Conservation (phyloP, 139 green algal species). For the Yamagishiella unicocca region DNA sequence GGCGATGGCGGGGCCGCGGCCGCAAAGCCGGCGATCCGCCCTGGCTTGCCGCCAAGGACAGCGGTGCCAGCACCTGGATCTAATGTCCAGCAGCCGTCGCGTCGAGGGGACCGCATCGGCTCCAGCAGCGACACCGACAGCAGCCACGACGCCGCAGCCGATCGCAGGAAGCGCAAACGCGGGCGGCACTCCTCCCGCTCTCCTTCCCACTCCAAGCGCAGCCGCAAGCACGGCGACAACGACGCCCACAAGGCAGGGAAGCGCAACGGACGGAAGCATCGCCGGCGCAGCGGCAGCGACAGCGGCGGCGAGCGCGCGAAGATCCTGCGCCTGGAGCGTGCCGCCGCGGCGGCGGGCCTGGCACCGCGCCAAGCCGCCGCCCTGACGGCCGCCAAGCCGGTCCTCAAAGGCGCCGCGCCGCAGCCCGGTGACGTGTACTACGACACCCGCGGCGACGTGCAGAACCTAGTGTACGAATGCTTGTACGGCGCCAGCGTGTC, state of each 20-base stretch:
- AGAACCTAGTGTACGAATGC: conserved; percentile 76
- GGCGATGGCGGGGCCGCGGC: background rate
- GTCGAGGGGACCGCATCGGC: background rate
- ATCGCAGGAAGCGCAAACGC: conserved; percentile 5
- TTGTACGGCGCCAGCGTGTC: conserved; percentile 74
- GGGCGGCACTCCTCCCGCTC: conserved; percentile 4
- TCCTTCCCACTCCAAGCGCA: background rate
- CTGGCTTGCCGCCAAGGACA: no score
- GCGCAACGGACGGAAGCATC: background rate
- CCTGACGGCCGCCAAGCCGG: background rate
- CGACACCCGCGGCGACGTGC: conserved; percentile 68
- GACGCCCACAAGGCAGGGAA: background rate
- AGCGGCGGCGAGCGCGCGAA: conserved; percentile 30
- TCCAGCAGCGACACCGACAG: background rate
- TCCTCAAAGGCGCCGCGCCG: background rate
- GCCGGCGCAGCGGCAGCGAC: background rate
- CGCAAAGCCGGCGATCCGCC: no score
- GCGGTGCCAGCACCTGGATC: no score
- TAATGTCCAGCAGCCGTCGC: no score
- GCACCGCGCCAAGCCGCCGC: background rate
- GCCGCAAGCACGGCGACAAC: background rate
- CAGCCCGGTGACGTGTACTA: conserved; percentile 34
- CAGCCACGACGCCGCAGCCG: background rate
- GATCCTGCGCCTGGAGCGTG: conserved; percentile 43
- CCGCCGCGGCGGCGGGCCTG: conserved; percentile 26